Base-by-base conservation (phyloP, 805 yeast species). In the Metschnikowia borealis region DNA sequence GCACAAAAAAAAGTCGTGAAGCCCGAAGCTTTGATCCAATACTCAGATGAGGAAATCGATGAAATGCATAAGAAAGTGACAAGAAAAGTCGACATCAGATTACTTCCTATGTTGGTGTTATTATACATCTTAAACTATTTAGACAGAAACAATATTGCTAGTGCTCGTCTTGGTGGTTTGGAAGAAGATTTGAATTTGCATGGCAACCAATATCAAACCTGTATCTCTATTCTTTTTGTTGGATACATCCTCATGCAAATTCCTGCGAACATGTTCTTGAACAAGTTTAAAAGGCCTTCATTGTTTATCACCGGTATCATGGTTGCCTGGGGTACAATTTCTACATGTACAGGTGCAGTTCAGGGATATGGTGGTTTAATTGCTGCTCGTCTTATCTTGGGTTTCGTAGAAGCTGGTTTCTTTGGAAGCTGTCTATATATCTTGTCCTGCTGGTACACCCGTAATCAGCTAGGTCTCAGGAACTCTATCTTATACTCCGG, bases 391-490 rank as follows among this genome's bases (percentile, higher is more conserved):
- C 68, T 80, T 26, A 54, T 80, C 34, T 62, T 79, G 42, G 83
- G 83, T 6, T 61, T 74, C 47, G 68, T 62, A 55, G 81, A 64
- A 72, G 73, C 81, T 14, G 77, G 79, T 48, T 68, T 74, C 65
- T 73, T 73, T 54, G 75, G 67, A 54, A 77, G 77, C 48, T 78
- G 79, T 35, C 64, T 79, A 42, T 77, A 72, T 54, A 75, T 73
- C 36, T 62, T 80, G 46, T 78, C 83, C 1, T 76, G 79, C 53
- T 80, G 84, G 84, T 80, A 80, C 59, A 74, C 78, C 14, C 66
- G 76, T 51, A 73, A 68, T 51, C 81, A 79, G 50, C 63, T 80
- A 38, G 72, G 82, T 18, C 63, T 75, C 44, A 67, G 84, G 56
- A 76, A 78, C 47, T 73, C 83, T 8, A 66, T 80, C 48, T 65